These are phyloP conservation scores for Stipa capillata DNA, from an alignment of 176 grass and related monocot genomes.

Conservation along the genomic window DNA sequence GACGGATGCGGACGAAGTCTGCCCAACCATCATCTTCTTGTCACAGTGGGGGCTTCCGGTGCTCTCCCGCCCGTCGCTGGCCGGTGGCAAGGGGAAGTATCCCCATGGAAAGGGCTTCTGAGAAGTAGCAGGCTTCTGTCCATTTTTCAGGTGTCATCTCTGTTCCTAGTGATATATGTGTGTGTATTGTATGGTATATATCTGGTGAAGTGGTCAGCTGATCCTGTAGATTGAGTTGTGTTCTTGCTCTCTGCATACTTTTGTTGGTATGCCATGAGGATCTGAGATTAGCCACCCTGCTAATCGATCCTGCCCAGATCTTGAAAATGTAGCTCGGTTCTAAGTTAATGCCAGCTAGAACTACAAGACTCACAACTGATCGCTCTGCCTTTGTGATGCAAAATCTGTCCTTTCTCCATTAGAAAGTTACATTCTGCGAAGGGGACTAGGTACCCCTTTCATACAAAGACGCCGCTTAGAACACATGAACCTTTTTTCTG, in stretches of 20 bases:
- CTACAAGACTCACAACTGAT: background rate
- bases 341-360: background rate
- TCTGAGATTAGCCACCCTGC: background rate
- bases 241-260: background rate
- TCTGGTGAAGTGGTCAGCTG: background rate
- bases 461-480: background rate
- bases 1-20: background rate
- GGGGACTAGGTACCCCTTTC: too few relatives aligned
- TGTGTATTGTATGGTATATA: background rate
- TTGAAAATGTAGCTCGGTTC: background rate
- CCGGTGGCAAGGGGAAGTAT: slow-evolving; percentile 15
- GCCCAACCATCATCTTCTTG: slow-evolving; percentile 34
- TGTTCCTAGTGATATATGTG: background rate
- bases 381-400: background rate
- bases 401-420: background rate
- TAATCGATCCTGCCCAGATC: background rate
- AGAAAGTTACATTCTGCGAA: background rate
- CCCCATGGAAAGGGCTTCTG: slow-evolving; percentile 28
- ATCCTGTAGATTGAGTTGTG: background rate
- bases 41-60: slow-evolving; percentile 57
- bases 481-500: background rate
- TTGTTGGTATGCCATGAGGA: background rate
- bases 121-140: background rate
- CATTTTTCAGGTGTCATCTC: background rate
- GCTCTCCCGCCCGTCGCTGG: slow-evolving; percentile 28